These are phyloP conservation scores for Stephanodiscus minutulus DNA, from an alignment of 108 stramenopile species.

Conservation along the genomic window DNA sequence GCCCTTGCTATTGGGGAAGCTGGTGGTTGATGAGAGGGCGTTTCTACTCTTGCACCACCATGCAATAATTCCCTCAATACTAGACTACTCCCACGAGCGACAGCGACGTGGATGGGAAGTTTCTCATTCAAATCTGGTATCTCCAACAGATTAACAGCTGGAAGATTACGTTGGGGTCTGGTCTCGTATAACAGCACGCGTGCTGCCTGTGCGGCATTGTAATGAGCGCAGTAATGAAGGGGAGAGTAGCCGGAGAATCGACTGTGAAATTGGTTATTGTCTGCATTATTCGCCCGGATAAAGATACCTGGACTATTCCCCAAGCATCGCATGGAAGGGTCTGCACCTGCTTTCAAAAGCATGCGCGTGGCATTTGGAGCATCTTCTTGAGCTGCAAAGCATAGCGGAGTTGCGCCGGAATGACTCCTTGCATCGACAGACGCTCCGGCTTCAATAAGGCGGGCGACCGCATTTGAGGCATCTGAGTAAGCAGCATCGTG, in stretches of 20 bases:
- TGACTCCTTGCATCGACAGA: constrained; percentile 75
- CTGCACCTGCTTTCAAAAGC: constrained; percentile 72
- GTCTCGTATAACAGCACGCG: constrained; percentile 55
- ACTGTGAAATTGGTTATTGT: constrained; percentile 56
- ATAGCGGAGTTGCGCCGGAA: constrained; percentile 85
- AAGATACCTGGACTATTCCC: constrained; percentile 48
- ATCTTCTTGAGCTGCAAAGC: constrained; percentile 89
- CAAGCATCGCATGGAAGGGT: constrained; percentile 72
- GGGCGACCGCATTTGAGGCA: constrained; percentile 65
- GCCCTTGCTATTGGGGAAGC: constrained; percentile 19
- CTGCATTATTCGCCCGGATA: constrained; percentile 41
- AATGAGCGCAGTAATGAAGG: constrained; percentile 88
- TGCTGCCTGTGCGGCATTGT: constrained; percentile 78
- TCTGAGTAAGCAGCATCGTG: constrained; percentile 89
- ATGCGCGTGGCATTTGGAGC: constrained; percentile 57
- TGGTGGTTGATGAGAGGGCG: constrained; percentile 40
- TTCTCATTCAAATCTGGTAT: constrained; percentile 83
- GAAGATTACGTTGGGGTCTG: constrained; percentile 21
- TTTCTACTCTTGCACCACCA: constrained; percentile 77
- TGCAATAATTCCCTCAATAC: constrained; percentile 78
- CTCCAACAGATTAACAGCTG: constrained; percentile 61
- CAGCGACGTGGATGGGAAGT: constrained; percentile 85
- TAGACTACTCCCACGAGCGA: constrained; percentile 80
- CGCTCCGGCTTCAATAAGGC: constrained; percentile 74
- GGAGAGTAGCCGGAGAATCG: constrained; percentile 87